Conservation (phyloP, 2,329 filamentous ascomycete species). For the Ceratocystis huliohia region DNA sequence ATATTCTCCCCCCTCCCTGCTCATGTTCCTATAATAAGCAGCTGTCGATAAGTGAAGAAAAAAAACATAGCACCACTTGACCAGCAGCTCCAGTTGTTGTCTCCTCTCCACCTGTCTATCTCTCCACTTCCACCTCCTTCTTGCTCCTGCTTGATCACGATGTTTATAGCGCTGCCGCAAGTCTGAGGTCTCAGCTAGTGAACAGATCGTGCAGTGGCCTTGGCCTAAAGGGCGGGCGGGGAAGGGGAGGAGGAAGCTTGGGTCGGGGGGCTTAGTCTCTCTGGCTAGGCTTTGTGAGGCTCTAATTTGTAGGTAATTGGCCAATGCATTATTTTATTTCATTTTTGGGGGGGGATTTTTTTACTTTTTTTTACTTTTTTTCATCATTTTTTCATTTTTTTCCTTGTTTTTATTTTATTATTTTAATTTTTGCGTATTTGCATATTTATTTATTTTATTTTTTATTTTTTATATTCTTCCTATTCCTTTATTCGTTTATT, state of each 20-base stretch:
- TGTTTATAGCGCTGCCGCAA: slow-evolving; percentile 4
- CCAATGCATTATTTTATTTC: no score
- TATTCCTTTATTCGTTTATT: no score
- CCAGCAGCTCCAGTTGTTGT: not conserved
- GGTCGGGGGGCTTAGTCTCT: not conserved
- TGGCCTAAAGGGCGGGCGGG: not conserved
- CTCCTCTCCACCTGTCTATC: not conserved
- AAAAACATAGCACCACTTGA: no score
- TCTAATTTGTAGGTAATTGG: not conserved
- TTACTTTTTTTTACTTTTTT: not conserved
- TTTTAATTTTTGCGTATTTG: no score
- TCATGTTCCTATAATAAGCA: no score
- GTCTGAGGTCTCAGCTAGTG: slow-evolving; percentile 2
- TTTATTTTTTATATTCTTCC: no score
- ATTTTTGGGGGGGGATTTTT: no score
- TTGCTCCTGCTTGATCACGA: not conserved
- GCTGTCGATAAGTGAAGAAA: no score
- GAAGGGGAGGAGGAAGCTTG: not conserved
- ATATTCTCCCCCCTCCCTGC: not conserved
- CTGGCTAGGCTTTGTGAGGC: not conserved
- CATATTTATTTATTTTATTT: no score
- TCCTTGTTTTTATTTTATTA: no score
- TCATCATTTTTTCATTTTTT: no score
- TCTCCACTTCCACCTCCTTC: not conserved
- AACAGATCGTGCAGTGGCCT: not conserved